phyloP scores from a whole-genome alignment of 441 rosid species.

The Arabidopsis lyrata region DNA sequence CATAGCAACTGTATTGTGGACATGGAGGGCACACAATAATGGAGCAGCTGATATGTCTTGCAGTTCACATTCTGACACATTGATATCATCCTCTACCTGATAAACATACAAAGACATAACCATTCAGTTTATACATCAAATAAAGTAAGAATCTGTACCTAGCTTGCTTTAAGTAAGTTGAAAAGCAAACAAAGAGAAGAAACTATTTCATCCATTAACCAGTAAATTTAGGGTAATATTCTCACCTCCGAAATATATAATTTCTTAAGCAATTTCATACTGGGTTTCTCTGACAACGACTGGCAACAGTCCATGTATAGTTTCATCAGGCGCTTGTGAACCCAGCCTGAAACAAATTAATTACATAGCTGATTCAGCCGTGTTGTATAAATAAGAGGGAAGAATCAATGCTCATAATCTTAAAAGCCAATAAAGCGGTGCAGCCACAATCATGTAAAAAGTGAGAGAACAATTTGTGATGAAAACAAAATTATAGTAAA shows the following conservation, averaged over 20 bases:
- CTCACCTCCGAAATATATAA: constrained; percentile 89
- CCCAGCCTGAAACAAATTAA: constrained; percentile 71
- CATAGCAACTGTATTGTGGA: constrained; percentile 72
- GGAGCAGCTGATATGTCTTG: constrained; percentile 95
- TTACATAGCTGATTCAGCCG: constrained; percentile 21
- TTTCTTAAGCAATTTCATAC: constrained; percentile 80
- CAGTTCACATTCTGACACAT: constrained; percentile 82
- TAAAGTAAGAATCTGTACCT: constrained; percentile 12
- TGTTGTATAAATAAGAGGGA: constrained; percentile 9
- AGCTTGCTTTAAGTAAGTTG: constrained; percentile 26
- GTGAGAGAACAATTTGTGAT: constrained; percentile 19
- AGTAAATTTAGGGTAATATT: constrained; percentile 13
- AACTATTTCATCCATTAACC: constrained; percentile 18
- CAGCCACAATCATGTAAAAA: constrained; percentile 26
- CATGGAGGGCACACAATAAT: constrained; percentile 71
- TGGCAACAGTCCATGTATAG: constrained; percentile 81
- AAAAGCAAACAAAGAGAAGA: constrained; percentile 17
- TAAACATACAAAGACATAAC: constrained; percentile 20
- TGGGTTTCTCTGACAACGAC: constrained; percentile 73
- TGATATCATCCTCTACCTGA: constrained; percentile 95
- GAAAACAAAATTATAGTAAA: background rate
- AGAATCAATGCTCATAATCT: constrained; percentile 14
- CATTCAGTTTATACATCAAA: constrained; percentile 27
- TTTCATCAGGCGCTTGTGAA: constrained; percentile 92
- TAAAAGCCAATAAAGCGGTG: background rate